A percentile compares a stretch with the other conserved stretches of the same genome.
Conservation (phyloP, 768 basidiomycete genomes). For the Auriscalpium vulgare region DNA sequence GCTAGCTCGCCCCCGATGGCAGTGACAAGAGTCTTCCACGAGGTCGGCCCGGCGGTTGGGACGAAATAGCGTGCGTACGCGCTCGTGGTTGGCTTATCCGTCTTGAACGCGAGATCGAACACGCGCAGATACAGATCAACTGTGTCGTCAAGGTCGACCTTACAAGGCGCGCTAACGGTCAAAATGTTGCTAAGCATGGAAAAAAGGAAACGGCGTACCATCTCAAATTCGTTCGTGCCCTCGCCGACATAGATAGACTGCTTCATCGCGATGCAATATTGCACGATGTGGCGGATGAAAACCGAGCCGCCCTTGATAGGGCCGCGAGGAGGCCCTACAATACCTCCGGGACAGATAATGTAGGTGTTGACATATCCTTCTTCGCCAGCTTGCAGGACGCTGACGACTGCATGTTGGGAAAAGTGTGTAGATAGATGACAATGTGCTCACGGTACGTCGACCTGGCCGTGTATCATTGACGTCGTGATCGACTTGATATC, state of each 20-base stretch:
- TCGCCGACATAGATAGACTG: neutral
- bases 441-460: neutral
- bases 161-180: neutral
- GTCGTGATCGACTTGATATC: slow-evolving; percentile 6
- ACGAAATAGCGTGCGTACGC: neutral
- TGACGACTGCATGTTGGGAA: neutral
- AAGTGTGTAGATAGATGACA: neutral
- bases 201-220: neutral
- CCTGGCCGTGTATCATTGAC: slow-evolving; percentile 6
- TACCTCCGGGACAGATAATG: neutral
- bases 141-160: neutral
- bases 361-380: neutral
- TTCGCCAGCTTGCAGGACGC: neutral
- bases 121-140: neutral
- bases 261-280: neutral
- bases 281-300: neutral
- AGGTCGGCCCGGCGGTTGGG: neutral
- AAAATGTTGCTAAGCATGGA: neutral
- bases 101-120: neutral
- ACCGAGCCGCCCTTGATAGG: neutral
- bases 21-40: neutral
- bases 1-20: neutral
- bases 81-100: neutral
- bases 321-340: neutral
- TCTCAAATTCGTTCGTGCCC: neutral